Evolutionary conservation across 1,284 basidiomycete species (phyloP), one percentile per base, ranked within the genome.

Genomic region (Malassezia vespertilionis): DNA sequence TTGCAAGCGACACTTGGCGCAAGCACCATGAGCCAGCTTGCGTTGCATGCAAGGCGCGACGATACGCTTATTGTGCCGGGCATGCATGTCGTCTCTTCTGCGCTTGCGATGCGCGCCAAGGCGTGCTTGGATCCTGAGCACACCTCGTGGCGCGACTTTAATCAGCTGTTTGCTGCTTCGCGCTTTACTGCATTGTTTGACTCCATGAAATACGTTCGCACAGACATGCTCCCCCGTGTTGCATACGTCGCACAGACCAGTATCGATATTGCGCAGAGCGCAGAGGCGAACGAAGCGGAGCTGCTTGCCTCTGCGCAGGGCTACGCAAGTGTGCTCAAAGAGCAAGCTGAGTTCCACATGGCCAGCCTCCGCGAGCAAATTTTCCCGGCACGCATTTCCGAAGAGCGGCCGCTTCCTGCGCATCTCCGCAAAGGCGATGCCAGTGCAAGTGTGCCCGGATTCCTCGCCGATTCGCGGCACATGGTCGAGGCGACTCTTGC

Each of bases 401-500:
- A 50, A 24, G 46, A 50, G 8, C 45, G 52, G 40, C 43, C 45
- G 24, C 18, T 51, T 41, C 51, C 58, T 5, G 47, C 41, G 30
- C 36, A 48, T 2, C 18, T 44, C 38, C 39, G 53, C 23, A 17
- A 38, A 11, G 54, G 51, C n/a, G 41, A 54, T 40, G 24, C 33
- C 20, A 46, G 42, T 20, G 14, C 27, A 23, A 10, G 6, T 2
- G 31, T 33, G 10, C 35, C 32, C 9, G 46, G 38, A 12, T 12
- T 23, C n/a, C 33, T 42, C 10, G 40, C 40, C 10, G 54, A 56
- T 27, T 27, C 52, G 10, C 37, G 45, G 3, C 30, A 33, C 10
- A 9, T 28, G 6, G 46, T 65, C 37, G 59, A 61, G 26, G 32
- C 39, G 4, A 58, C 62, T 4, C 54, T 66, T 12, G 47, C 53